Evolutionary conservation across 2,329 filamentous ascomycete genomes (phyloP).

Genomic region (Juglanconis oblonga): DNA sequence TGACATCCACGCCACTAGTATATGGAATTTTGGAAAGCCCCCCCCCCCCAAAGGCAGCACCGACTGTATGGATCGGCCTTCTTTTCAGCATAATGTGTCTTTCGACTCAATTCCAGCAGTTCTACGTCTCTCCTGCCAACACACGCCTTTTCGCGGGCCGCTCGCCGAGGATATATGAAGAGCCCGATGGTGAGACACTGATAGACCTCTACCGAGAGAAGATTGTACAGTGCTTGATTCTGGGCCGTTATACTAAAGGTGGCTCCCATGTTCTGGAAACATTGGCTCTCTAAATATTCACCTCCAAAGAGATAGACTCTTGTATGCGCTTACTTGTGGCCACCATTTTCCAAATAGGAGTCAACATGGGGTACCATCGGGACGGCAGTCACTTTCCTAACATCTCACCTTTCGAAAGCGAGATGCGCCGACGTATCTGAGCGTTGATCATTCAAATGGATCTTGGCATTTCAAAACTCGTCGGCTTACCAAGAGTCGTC

Average conservation of each 20-base stretch:
- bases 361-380: conserved; percentile 42
- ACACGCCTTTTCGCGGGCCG: no score
- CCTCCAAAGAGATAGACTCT: conserved; percentile 29
- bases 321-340: conserved; percentile 34
- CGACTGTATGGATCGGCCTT: conserved; percentile 38
- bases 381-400: conserved; percentile 38
- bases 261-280: conserved; percentile 40
- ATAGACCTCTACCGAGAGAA: conserved; percentile 24
- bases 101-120: conserved; percentile 26
- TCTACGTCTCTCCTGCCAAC: not conserved
- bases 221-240: conserved; percentile 34
- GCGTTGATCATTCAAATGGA: conserved; percentile 38
- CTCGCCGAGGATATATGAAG: no score
- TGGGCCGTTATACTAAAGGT: conserved; percentile 39
- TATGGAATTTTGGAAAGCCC: conserved; percentile 40
- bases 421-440: conserved; percentile 45
- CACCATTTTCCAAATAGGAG: conserved; percentile 30
- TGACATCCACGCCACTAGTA: conserved; percentile 30
- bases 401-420: conserved; percentile 38
- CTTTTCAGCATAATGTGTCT: conserved; percentile 44
- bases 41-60: conserved; percentile 26
- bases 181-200: no score
- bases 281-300: conserved; percentile 31
- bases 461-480: conserved; percentile 36
- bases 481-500: conserved; percentile 42